Conservation (phyloP, 2,329 filamentous ascomycete genomes). For the Pezicula radicicola region DNA sequence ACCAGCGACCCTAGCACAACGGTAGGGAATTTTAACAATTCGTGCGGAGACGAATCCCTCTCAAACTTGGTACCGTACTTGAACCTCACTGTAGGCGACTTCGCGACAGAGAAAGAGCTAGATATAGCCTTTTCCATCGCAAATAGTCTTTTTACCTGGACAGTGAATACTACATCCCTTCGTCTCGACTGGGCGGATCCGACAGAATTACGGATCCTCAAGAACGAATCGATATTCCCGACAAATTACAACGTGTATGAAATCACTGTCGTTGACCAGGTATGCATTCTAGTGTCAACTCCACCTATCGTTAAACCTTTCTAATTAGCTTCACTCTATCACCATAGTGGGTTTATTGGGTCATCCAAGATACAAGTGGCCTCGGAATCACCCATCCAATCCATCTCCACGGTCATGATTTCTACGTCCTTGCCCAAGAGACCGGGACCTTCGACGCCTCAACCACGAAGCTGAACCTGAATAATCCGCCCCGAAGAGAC, state of each 20-base stretch:
- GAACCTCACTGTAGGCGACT: background rate
- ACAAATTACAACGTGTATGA: conserved; percentile 50
- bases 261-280: conserved; percentile 1
- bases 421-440: too few species aligned
- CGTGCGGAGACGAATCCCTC: conserved; percentile 21
- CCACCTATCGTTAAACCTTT: conserved; percentile 4
- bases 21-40: conserved; percentile 8
- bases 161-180: background rate
- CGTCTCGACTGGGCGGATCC: background rate
- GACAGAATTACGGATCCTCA: conserved; percentile 16
- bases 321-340: too few species aligned
- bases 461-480: conserved; percentile 27
- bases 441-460: too few species aligned
- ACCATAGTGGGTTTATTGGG: conserved; percentile 12
- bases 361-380: conserved; percentile 54
- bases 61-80: conserved; percentile 15
- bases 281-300: too few species aligned
- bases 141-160: background rate
- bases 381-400: too few species aligned
- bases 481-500: conserved; percentile 46
- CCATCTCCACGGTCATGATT: too few species aligned
- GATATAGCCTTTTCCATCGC: too few species aligned
- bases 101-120: conserved; percentile 26
- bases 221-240: conserved; percentile 46
- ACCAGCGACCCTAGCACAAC: conserved; percentile 17